Evolutionary conservation across 306 rosid genomes (phyloP).

Genomic region (Lathyrus aphaca): DNA sequence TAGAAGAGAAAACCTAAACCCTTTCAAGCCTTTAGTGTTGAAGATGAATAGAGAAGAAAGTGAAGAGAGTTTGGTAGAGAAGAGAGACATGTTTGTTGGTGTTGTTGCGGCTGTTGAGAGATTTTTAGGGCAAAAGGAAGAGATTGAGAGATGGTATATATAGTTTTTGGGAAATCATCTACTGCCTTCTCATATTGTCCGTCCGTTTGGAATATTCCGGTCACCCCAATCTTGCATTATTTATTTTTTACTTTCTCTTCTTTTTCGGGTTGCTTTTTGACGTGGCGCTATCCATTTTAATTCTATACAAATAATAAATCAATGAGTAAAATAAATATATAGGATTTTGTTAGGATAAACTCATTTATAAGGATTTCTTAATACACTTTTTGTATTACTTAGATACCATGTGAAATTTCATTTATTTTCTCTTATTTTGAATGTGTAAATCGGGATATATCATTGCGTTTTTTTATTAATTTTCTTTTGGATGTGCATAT

Average conservation of each 20-base stretch:
- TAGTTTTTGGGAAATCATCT: constrained; percentile 98
- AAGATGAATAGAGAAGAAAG: background rate
- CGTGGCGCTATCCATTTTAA: too few relatives aligned
- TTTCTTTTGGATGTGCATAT: too few relatives aligned
- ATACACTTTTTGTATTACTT: too few relatives aligned
- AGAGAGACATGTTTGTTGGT: constrained; percentile 23
- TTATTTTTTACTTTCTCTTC: background rate
- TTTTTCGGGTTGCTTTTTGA: background rate
- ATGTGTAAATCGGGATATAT: too few relatives aligned
- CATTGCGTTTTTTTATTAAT: too few relatives aligned
- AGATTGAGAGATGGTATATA: constrained; percentile 66
- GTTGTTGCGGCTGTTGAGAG: constrained; percentile 70
- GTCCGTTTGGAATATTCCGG: constrained; percentile 85
- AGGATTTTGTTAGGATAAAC: too few relatives aligned
- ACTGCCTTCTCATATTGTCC: constrained; percentile 41
- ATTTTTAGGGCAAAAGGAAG: constrained; percentile 81
- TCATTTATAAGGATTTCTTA: too few relatives aligned
- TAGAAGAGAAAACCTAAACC: constrained; percentile 37
- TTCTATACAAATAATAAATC: too few relatives aligned
- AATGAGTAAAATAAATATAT: too few relatives aligned
- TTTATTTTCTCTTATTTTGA: too few relatives aligned
- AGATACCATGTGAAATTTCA: too few relatives aligned
- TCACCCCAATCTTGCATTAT: constrained; percentile 34
- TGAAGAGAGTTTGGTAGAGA: constrained; percentile 40
- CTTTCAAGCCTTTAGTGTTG: background rate